Evolutionary conservation across 2,329 filamentous ascomycete species (phyloP).

Genomic region (Fonsecaea multimorphosa): DNA sequence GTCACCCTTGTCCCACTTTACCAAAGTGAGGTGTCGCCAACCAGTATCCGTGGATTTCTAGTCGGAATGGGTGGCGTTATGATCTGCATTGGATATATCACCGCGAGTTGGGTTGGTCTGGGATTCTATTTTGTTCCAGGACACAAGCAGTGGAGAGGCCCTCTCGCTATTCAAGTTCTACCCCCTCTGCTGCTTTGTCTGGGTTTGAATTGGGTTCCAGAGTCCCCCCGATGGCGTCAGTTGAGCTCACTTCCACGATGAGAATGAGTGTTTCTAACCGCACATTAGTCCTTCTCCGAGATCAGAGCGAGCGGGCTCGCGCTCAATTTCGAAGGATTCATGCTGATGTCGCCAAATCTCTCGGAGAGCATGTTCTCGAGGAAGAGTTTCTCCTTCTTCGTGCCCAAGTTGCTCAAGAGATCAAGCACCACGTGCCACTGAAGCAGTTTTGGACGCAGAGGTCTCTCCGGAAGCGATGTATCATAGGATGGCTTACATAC

Average conservation of each 20-base stretch:
- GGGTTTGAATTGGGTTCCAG: constrained; percentile 47
- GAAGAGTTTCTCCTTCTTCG: neutral
- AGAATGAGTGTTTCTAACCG: constrained; percentile 45
- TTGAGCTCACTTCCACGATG: constrained; percentile 37
- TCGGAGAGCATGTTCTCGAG: neutral
- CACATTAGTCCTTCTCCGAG: constrained; percentile 45
- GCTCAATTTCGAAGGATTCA: constrained; percentile 42
- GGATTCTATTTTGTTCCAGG: constrained; percentile 5
- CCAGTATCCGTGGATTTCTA: no score
- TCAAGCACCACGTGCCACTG: no score
- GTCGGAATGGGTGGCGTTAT: no score
- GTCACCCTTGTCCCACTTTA: no score
- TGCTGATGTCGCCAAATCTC: constrained; percentile 1
- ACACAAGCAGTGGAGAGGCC: constrained; percentile 34
- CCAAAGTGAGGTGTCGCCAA: no score
- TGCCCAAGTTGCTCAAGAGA: no score
- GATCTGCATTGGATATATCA: neutral
- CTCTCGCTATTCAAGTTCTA: constrained; percentile 16
- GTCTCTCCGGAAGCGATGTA: no score
- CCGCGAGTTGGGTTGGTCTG: constrained; percentile 16
- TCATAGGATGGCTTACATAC: no score
- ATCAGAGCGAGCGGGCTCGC: constrained; percentile 47
- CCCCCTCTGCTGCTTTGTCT: constrained; percentile 15
- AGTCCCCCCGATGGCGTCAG: constrained; percentile 49
- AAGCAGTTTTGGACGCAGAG: no score